Conservation (phyloP, 2,329 filamentous ascomycete genomes). For the Proliferodiscus dingleyae region DNA sequence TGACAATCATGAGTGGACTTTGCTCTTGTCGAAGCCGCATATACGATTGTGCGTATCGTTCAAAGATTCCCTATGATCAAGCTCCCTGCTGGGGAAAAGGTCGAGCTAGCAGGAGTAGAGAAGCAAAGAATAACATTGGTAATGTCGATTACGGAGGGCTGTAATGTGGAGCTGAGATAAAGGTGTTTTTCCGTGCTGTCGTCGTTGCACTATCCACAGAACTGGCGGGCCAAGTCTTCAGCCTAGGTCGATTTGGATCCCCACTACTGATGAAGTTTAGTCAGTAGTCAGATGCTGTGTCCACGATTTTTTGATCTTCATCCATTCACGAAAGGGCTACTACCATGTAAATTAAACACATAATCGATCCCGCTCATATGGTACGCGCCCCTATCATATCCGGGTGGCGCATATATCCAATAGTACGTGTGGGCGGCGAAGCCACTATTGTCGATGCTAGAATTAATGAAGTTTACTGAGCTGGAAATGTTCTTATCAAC, state of each 20-base stretch:
- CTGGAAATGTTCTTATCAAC: conserved; percentile 21
- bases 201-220: too few species aligned
- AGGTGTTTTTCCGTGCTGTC: too few species aligned
- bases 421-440: conserved; percentile 30
- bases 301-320: conserved; percentile 27
- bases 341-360: conserved; percentile 28
- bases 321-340: conserved; percentile 23
- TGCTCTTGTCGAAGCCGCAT: conserved; percentile 25
- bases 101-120: conserved; percentile 15
- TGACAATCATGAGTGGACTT: conserved; percentile 17
- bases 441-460: too few species aligned
- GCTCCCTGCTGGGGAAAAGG: conserved; percentile 3
- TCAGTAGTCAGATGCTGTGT: conserved; percentile 60
- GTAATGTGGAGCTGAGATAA: conserved; percentile 30
- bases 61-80: conserved; percentile 9
- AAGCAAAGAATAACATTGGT: conserved; percentile 19
- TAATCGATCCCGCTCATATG: conserved; percentile 32
- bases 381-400: conserved; percentile 24
- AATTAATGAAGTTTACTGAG: background rate
- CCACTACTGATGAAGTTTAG: conserved; percentile 62
- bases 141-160: conserved; percentile 14
- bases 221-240: too few species aligned
- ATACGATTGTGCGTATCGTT: conserved; percentile 20
- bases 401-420: conserved; percentile 30
- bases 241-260: conserved; percentile 53